Evolutionary conservation across 208 protist genomes (phyloP).

Genomic region (Crithidia thermophila): DNA sequence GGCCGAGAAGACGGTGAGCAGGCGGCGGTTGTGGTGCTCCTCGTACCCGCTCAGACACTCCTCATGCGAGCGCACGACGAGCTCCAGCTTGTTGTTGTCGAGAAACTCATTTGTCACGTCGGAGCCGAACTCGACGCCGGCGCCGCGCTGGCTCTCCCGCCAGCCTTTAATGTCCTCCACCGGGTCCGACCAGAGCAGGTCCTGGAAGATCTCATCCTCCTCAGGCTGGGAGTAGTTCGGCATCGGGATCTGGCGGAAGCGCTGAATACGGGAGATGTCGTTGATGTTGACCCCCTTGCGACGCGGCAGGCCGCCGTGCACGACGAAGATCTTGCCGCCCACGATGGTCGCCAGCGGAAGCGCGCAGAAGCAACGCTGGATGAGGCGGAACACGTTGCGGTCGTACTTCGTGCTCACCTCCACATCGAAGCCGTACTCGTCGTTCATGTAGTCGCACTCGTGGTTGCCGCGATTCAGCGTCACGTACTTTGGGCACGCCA

Average conservation of each 20-base stretch:
- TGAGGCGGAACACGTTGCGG: conserved; percentile 85
- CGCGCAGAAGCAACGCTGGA: conserved; percentile 90
- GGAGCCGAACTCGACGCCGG: conserved; percentile 95
- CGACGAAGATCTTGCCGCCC: conserved; percentile 79
- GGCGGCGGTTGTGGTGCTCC: conserved; percentile 91
- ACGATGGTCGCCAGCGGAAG: conserved; percentile 86
- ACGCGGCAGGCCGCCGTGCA: conserved; percentile 85
- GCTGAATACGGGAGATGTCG: conserved; percentile 86
- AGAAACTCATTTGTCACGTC: conserved; percentile 95
- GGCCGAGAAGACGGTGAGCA: conserved; percentile 98
- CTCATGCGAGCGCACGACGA: conserved; percentile 96
- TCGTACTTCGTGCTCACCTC: conserved; percentile 99
- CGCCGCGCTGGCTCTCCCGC: conserved; percentile 92
- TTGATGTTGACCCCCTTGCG: conserved; percentile 77
- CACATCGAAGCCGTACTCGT: conserved; percentile 99
- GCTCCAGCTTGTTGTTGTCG: conserved; percentile 92
- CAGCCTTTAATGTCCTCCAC: conserved; percentile 76
- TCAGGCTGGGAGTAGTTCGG: conserved; percentile 86
- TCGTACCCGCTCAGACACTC: conserved; percentile 94
- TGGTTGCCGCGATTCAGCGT: conserved; percentile 97
- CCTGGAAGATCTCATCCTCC: conserved; percentile 95
- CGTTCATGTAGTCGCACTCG: conserved; percentile 94
- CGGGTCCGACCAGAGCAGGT: conserved; percentile 97
- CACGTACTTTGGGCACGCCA: conserved; percentile 92
- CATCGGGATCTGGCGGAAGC: conserved; percentile 90